Conservation (phyloP, 2,329 filamentous ascomycete species). For the Penicillium sp. region DNA sequence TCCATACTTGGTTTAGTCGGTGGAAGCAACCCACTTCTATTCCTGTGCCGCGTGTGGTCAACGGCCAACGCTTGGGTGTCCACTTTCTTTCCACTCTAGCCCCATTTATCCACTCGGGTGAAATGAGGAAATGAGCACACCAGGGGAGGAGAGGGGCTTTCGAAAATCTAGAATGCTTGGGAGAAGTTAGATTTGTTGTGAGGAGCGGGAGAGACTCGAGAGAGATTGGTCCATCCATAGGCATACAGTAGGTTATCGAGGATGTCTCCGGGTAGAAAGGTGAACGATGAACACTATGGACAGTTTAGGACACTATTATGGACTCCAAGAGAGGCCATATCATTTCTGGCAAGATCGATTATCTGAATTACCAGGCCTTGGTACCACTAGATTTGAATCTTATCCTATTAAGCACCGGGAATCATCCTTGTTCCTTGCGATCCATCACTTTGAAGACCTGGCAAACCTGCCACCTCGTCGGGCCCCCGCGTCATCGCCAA, state of each 20-base stretch:
- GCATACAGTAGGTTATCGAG: background rate
- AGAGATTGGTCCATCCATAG: background rate
- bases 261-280: background rate
- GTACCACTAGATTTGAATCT: background rate
- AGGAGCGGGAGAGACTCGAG: background rate
- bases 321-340: background rate
- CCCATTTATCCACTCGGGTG: background rate
- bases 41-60: constrained; percentile 1
- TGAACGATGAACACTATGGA: background rate
- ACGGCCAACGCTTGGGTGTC: background rate
- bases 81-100: constrained; percentile 1
- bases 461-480: background rate
- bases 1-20: background rate
- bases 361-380: background rate
- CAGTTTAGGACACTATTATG: background rate
- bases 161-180: constrained; percentile 3
- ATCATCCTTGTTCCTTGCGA: background rate
- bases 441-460: background rate
- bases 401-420: background rate
- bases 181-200: background rate
- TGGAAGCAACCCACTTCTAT: background rate
- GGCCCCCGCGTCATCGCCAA: constrained; percentile 14
- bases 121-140: constrained; percentile 2
- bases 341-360: background rate
- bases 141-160: background rate